Base-by-base conservation (phyloP, 2,329 filamentous ascomycete species). In the Sclerotinia minor region DNA sequence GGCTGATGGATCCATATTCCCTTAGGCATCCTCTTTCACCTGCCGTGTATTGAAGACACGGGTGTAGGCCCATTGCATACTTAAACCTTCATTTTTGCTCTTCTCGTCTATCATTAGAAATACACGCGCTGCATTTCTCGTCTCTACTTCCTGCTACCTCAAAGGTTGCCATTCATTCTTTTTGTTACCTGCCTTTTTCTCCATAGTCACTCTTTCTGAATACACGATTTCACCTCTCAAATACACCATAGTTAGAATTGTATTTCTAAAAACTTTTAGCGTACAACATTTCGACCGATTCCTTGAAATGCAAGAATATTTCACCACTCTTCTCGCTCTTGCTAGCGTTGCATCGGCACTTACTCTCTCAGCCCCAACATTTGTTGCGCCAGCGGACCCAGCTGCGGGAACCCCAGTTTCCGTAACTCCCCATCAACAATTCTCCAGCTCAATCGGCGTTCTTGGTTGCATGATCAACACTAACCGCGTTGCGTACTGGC, bases 391-490 rank as follows among this genome's bases (percentile, higher is more conserved):
- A 32, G 52, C 29, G 44, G 35, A 26, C 21, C 17, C 52, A 38
- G 35, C 19, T 45, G 52, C 6, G 15, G n/a, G n/a, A 6, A 54
- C 38, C 17, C 49, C 49, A 7, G 61, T 64, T 44, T 8, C 24
- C 6, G 45, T 55, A 54, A 64, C 61, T 21, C 61, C 61, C n/a
- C 61, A 55, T 44, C 24, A 24, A n/a, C n/a, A 44, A 5, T 64
- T 32, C 29, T 21, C 35, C 41, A 64, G 61, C 35, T 64, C 61
- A 32, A 32, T n/a, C 4, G 61, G 61, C 11, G 52, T 64, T 32
- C 52, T 64, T 26, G 61, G 61, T 2, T 64, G 61, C 17, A 64
- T 54, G 49, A 64, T 64, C 5, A 55, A 64, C 35, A 64, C 61
- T 32, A 45, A 64, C 21, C 49, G 49, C 19, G 49, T 44, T 17